Evolutionary conservation across 202 grass and related monocot genomes (phyloP).

Genomic region (Carex arenaria): DNA sequence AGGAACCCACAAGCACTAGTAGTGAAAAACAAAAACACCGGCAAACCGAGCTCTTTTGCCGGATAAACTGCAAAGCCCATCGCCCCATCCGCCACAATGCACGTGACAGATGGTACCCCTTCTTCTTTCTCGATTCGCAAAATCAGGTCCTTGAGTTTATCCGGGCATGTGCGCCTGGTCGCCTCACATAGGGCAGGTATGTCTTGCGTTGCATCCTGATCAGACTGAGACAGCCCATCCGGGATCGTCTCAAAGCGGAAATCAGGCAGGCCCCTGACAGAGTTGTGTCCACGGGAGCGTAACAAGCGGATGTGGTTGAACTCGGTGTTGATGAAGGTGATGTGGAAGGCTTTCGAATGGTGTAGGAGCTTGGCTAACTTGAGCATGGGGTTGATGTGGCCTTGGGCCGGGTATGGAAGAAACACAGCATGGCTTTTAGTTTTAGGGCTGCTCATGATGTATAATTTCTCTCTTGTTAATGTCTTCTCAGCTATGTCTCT

Average conservation of each 20-base stretch:
- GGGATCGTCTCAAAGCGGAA: slow-evolving; percentile 46
- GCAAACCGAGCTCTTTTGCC: slow-evolving; percentile 36
- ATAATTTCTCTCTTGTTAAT: background rate
- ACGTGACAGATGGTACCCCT: slow-evolving; percentile 27
- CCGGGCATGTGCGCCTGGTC: slow-evolving; percentile 30
- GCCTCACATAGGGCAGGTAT: slow-evolving; percentile 29
- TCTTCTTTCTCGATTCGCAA: background rate
- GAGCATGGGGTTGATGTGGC: slow-evolving; percentile 73
- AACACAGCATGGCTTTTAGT: slow-evolving; percentile 42
- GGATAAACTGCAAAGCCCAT: slow-evolving; percentile 38
- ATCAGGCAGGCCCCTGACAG: slow-evolving; percentile 9
- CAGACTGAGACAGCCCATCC: slow-evolving; percentile 31
- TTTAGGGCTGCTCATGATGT: background rate
- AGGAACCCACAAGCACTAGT: slow-evolving; percentile 33
- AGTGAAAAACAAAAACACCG: slow-evolving; percentile 35
- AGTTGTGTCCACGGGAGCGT: slow-evolving; percentile 5
- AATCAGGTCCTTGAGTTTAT: slow-evolving; percentile 21
- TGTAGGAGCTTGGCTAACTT: slow-evolving; percentile 50
- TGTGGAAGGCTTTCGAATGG: slow-evolving; percentile 38
- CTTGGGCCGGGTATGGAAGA: slow-evolving; percentile 65
- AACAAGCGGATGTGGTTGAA: slow-evolving; percentile 39
- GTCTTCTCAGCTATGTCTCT: background rate
- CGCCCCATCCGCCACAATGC: slow-evolving; percentile 36
- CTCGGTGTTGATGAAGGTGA: slow-evolving; percentile 61
- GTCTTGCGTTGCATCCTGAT: slow-evolving; percentile 39